Base-by-base conservation (phyloP, 164 flowering plant genomes). In the Brasenia schreberi region DNA sequence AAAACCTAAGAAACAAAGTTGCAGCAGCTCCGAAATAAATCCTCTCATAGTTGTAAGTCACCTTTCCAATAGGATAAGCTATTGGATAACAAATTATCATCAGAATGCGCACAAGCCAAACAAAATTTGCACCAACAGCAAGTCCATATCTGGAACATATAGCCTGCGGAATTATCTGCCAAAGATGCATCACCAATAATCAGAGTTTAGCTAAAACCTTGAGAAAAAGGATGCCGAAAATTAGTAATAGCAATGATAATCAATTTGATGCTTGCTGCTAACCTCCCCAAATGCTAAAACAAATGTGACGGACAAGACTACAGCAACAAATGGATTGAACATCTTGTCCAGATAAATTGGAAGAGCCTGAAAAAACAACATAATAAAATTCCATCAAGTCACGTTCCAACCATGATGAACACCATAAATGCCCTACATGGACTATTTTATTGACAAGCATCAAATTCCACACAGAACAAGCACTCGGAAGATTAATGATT, bases 241-340 rank as follows among this genome's bases (percentile, higher is more conserved):
- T 1, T 33, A 33, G 39, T 33, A 33, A 33, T 33, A 1, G 39
- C 39, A 33, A 33, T 33, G 39, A 33, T 3, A 33, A 33, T 33
- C 39, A 33, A 49, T 49, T 9, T 14, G 10, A 14, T 9, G 56
- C 16, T 49, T 49, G 56, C 56, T 9, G 56, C 14, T 9, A 9
- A 94, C 99, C 99, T 94, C 99, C 62, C 99, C 99, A 80, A 94
- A 94, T 49, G 81, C 81, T 62, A 94, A 81, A 65, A 94, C 99
- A 80, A 94, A 91, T 64, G 99, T 94, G 62, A 94, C 99, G 42
- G 99, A 91, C 52, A 94, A 88, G 62, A 94, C 69, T 66, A 94
- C 81, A 45, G 99, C 97, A 64, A 91, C 78, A 87, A 77, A 82
- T 68, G 89, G 96, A 75, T 94, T 83, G 78, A 91, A 88, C 52